Evolutionary conservation across 371 early-diverging fungal genomes (phyloP), one percentile per base, ranked within the genome.

Genomic region (Mortierella sp.): DNA sequence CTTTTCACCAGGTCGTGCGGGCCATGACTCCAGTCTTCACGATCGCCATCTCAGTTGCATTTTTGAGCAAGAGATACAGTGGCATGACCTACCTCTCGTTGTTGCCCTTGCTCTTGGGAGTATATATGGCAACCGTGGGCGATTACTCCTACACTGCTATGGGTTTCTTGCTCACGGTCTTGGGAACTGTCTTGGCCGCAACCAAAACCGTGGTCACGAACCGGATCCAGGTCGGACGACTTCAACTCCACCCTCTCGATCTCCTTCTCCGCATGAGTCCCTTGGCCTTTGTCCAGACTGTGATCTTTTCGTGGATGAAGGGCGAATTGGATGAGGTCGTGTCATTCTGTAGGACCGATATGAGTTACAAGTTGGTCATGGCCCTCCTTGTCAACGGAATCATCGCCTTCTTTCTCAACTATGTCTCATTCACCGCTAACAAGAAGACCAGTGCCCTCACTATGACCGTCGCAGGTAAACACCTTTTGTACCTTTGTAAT

Each of bases 151-250:
- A 87, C 78, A 89, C 92, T 1, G 71, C 82, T 24, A 78, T 87
- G 59, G 92, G 96, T 6, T 86, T 94, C 60, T 68, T 93, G 61
- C 78, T 94, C 55, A 96, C 96, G 7, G 83, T 95, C 0, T 70
- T 94, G 1, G 95, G 96, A 24, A 89, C 92, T 2, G 57, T 94
- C 5, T 83, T 96, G 56, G 92, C 94, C 0, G 90, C 95, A 0
- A 53, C 87, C 39, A 96, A 96, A 78, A 93, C 93, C 3, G 88
- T 95, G n/a, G 90, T 89, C 19, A 96, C 96, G 34, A 94, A 96
- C 79, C 80, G 83, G 8, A 84, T 95, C 27, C 90, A 90, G 63
- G 92, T 91, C 17, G 94, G 95, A 42, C 80, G 85, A 8, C 86
- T 94, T 39, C 89, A 91, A 61, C 86, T 95, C 4, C 88, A 92